phyloP scores from a whole-genome alignment of 148 eudicot genomes.

The Euryodendron excelsum region DNA sequence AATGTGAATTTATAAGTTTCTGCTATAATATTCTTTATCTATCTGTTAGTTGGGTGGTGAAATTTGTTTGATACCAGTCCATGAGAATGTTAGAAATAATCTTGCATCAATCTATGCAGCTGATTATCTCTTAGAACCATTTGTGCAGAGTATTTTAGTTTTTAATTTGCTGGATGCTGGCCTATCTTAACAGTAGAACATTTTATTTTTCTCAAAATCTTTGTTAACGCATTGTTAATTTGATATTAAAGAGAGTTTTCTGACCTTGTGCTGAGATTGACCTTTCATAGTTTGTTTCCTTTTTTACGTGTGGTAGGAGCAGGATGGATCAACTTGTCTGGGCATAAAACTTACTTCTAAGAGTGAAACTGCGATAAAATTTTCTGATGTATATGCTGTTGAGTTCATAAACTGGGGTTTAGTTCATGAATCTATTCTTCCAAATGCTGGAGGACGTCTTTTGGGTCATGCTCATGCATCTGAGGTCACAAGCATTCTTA shows the following conservation, averaged over 20 bases:
- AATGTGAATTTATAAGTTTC: neutral
- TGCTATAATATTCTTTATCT: neutral
- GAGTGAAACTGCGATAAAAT: constrained; percentile 38
- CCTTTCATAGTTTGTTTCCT: neutral
- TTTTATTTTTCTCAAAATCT: neutral
- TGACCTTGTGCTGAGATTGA: neutral
- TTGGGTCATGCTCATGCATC: constrained; percentile 36
- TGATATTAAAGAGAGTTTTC: neutral
- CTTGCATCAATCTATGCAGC: neutral
- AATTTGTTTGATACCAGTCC: neutral
- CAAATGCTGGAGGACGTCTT: constrained; percentile 43
- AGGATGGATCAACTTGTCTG: constrained; percentile 52
- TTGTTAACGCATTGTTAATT: neutral
- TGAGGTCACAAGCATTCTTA: constrained; percentile 45
- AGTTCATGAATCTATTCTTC: constrained; percentile 38
- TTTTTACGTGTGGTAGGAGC: constrained; percentile 27
- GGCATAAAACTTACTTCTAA: constrained; percentile 33
- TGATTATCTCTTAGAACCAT: neutral
- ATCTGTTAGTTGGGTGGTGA: neutral
- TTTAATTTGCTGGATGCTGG: neutral
- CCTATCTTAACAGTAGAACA: neutral
- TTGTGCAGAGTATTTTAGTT: neutral
- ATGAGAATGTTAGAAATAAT: neutral
- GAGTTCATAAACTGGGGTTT: constrained; percentile 60
- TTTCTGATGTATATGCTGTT: constrained; percentile 73